These are phyloP conservation scores for Punctularia strigosozonata DNA, from an alignment of 768 basidiomycete genomes.

Conservation along the genomic window DNA sequence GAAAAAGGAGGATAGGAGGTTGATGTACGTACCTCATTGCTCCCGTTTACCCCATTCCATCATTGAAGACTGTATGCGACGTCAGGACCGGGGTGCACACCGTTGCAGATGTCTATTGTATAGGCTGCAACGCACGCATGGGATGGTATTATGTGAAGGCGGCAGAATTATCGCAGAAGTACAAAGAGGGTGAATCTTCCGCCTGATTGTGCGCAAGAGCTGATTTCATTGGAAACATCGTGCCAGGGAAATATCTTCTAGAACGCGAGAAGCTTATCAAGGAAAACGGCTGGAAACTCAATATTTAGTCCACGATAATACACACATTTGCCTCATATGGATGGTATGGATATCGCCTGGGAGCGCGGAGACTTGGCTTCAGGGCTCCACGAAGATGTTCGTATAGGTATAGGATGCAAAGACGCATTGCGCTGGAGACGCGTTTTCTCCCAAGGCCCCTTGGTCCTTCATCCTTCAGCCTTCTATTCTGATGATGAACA, in stretches of 20 bases:
- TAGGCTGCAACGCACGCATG: conserved; percentile 66
- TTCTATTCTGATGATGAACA: too few relatives aligned
- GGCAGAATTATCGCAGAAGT: conserved; percentile 65
- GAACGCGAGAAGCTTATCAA: conserved; percentile 73
- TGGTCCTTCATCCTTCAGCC: too few relatives aligned
- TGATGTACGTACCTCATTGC: conserved; percentile 37
- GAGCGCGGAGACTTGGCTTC: too few relatives aligned
- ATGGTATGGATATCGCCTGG: too few relatives aligned
- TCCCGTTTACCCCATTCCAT: background rate
- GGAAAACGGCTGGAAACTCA: conserved; percentile 69
- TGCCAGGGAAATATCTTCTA: conserved; percentile 65
- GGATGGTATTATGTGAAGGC: conserved; percentile 84
- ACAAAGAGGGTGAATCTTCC: conserved; percentile 61
- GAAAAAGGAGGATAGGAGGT: conserved; percentile 57
- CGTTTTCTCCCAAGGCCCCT: too few relatives aligned
- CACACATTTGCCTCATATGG: too few relatives aligned
- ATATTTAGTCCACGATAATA: too few relatives aligned
- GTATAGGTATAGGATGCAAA: too few relatives aligned
- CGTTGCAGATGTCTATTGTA: conserved; percentile 70
- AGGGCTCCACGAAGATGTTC: too few relatives aligned
- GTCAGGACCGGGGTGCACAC: conserved; percentile 68
- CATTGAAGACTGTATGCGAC: conserved; percentile 3
- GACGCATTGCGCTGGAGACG: too few relatives aligned
- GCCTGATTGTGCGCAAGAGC: background rate
- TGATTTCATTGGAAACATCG: background rate